Base-by-base conservation (phyloP, 23 red algal species). In the Cyanidium caldarium region DNA sequence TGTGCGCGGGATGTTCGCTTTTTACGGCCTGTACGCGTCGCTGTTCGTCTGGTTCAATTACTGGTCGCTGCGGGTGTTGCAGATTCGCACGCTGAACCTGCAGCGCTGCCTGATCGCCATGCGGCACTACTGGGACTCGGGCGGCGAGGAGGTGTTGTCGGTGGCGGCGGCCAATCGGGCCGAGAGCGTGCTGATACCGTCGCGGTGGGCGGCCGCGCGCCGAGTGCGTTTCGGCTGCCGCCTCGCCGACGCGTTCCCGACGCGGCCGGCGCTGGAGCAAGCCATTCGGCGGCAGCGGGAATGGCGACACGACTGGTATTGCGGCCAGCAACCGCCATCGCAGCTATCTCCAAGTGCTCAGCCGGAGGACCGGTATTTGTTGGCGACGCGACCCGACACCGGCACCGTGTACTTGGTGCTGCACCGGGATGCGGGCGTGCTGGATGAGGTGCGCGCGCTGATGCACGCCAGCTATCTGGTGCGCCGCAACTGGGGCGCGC, bases 371-470 rank as follows among this genome's bases (percentile, higher is more conserved):
- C 46, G 58, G 21, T 75, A 75, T 56, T 30, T 75, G 7, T 30
- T 75, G 1, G 39, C 40, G 30, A 25, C 43, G 36, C 14, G 26
- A 25, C n/a, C 51, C 19, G 21, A 21, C n/a, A 13, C 16, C 33
- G 70, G 70, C 35, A 34, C 36, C 30, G 70, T 75, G 14, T 45
- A 1, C 20, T 31, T 75, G 20, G 40, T 75, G 36, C 58, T 75
- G 46, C 70, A 75, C 39, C 33, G 33, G 1, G 70, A 75, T 25
- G 70, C 70, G 28, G 25, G 25, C 14, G 70, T 75, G 40, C 36
- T 38, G 25, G 70, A 75, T 75, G 70, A 75, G 40, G 36, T 75
- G 35, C 70, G 38, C 38, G 70, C 70, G 33, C 46, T 75, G 36
- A 39, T 75, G 35, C 70, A 75, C 26, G 70, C 70, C n/a, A 46